Evolutionary conservation across 805 yeast species (phyloP), one percentile per base, ranked within the genome.

Genomic region (Candida patagonica): DNA sequence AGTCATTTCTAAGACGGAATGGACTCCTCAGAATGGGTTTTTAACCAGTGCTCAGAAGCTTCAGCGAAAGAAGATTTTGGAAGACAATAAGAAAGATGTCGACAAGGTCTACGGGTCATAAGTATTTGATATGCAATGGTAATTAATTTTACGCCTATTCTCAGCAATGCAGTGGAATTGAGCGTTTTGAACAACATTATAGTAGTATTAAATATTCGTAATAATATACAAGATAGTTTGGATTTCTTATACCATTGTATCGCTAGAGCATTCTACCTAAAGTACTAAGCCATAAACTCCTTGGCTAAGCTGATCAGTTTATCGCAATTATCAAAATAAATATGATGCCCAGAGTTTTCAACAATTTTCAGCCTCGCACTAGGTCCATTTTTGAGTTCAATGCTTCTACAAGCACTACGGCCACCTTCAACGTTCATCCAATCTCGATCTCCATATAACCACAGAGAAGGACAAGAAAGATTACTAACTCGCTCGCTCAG

Each of bases 11-110:
- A 88, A 84, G 49, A 89, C 78, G 38, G 98, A 92, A 67, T 92
- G 98, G 97, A 92, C 97, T 30, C 97, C 98, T 31, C 92, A 86
- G 63, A 84, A 77, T 57, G 97, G 96, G 0, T 85, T 67, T 50
- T 94, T 89, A 42, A 87, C 97, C 12, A 78, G 94, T 43, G 98
- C 98, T 20, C 96, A 88, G 65, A 92, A 92, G 66, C 73, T 92
- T 55, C 96, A 89, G 70, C 81, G 98, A 70, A 83, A 74, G 70
- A 82, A 82, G 69, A 92, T 92, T 56, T 66, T 85, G 51, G 74
- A 70, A 24, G 74, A 78, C 45, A 82, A 80, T 57, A 62, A 78
- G 61, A 70, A 70, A 26, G 73, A 70, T 36, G 83, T 92, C 53
- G 83, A 82, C 45, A 67, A 65, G 44, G 73, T 85, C 26, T 88